These are phyloP conservation scores for Ceraceosorus guamensis DNA, from an alignment of 1,284 basidiomycete genomes.

Conservation along the genomic window DNA sequence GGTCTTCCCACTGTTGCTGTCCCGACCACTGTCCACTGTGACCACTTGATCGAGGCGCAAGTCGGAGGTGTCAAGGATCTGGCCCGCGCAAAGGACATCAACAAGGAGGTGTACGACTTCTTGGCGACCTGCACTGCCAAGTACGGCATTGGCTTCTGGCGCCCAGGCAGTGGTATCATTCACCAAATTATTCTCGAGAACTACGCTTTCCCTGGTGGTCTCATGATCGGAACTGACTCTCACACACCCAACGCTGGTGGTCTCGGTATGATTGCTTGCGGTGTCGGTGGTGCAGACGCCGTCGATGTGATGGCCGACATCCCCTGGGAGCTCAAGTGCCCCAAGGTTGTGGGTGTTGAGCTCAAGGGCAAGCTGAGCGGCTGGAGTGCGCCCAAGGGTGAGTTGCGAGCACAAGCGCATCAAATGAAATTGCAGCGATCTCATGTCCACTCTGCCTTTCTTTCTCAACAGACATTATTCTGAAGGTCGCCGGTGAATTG, in stretches of 20 bases:
- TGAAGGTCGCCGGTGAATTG: slow-evolving; percentile 47
- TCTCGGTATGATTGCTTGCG: slow-evolving; percentile 96
- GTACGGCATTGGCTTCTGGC: slow-evolving; percentile 99
- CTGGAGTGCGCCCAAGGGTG: slow-evolving; percentile 96
- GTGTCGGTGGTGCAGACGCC: slow-evolving; percentile 98
- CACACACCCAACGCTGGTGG: slow-evolving; percentile 99
- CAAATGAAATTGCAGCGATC: too few relatives aligned
- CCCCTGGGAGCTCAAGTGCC: slow-evolving; percentile 98
- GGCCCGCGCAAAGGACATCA: slow-evolving; percentile 81
- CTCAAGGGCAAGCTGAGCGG: slow-evolving; percentile 88
- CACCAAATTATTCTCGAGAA: slow-evolving; percentile 75
- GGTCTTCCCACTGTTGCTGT: slow-evolving; percentile 79
- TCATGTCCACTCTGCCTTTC: not conserved
- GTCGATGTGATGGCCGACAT: slow-evolving; percentile 97
- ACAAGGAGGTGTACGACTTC: slow-evolving; percentile 99
- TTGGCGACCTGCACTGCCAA: slow-evolving; percentile 94
- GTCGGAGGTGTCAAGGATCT: slow-evolving; percentile 88
- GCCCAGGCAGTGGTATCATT: slow-evolving; percentile 85
- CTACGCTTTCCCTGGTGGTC: slow-evolving; percentile 95
- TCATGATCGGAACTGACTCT: slow-evolving; percentile 99
- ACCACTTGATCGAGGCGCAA: slow-evolving; percentile 98
- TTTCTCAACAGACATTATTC: slow-evolving; percentile 32
- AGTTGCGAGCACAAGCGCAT: slow-evolving; percentile 18
- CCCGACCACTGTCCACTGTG: slow-evolving; percentile 86
- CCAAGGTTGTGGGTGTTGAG: slow-evolving; percentile 97